phyloP scores from a whole-genome alignment of 2,329 filamentous ascomycete genomes.

The Claviceps lovelessii region DNA sequence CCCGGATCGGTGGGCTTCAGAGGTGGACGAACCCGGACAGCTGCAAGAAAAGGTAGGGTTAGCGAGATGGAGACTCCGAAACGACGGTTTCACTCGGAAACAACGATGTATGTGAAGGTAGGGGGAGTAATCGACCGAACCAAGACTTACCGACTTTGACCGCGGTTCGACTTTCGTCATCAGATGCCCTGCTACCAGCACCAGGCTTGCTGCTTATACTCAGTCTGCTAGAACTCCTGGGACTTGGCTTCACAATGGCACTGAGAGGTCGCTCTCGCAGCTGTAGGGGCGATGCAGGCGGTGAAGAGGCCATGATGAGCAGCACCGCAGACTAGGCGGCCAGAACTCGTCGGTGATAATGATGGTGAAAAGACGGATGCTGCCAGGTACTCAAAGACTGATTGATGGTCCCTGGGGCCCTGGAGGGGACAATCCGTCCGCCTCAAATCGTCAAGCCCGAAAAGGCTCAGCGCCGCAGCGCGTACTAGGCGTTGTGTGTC shows the following conservation, averaged over 20 bases:
- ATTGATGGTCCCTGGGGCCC: background rate
- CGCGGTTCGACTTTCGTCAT: constrained; percentile 79
- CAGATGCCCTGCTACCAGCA: constrained; percentile 67
- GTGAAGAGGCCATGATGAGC: constrained; percentile 49
- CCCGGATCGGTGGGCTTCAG: constrained; percentile 74
- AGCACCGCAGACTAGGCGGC: background rate
- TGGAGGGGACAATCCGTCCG: constrained; percentile 1
- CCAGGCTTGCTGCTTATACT: constrained; percentile 69
- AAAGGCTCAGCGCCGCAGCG: constrained; percentile 4
- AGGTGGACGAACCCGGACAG: constrained; percentile 82
- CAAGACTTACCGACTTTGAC: constrained; percentile 77
- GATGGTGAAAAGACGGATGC: background rate
- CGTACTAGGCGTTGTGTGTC: constrained; percentile 1
- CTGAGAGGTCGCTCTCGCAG: constrained; percentile 59
- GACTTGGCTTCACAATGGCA: constrained; percentile 60
- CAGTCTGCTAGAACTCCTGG: constrained; percentile 67
- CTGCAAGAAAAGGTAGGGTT: constrained; percentile 30
- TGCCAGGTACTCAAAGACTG: background rate
- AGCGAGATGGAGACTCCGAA: background rate
- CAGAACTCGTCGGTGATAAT: background rate
- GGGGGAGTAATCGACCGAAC: background rate
- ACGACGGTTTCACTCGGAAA: background rate
- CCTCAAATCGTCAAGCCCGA: constrained; percentile 3
- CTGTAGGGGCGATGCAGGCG: constrained; percentile 49
- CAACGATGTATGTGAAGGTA: background rate